phyloP scores from a whole-genome alignment of 192 early-diverging fungal genomes.

The Coemansia sp. region DNA sequence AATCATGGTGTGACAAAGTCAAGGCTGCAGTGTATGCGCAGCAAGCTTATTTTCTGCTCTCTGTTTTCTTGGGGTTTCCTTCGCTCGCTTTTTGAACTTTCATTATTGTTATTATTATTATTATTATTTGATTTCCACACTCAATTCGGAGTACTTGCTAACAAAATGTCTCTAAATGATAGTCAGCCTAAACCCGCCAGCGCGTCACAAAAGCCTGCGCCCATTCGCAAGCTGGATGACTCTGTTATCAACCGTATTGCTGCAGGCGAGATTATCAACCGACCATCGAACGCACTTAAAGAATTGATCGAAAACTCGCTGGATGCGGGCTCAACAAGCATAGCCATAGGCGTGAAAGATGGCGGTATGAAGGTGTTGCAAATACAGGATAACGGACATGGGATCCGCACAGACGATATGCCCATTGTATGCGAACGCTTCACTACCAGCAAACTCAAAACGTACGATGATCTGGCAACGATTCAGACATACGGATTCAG shows the following conservation, averaged over 20 bases:
- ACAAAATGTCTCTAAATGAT: neutral
- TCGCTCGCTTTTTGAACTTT: neutral
- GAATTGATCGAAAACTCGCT: slow-evolving; percentile 96
- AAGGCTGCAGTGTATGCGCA: no score
- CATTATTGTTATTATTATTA: slow-evolving; percentile 6
- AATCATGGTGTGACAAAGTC: no score
- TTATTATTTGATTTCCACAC: neutral
- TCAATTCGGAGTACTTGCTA: neutral
- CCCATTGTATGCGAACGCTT: slow-evolving; percentile 91
- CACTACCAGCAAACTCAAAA: slow-evolving; percentile 89
- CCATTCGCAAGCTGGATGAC: slow-evolving; percentile 82
- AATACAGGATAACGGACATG: slow-evolving; percentile 94
- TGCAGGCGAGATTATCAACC: slow-evolving; percentile 97
- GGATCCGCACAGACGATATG: slow-evolving; percentile 91
- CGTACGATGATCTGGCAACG: slow-evolving; percentile 80
- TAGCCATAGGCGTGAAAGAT: slow-evolving; percentile 83
- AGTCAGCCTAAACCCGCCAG: neutral
- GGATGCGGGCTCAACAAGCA: slow-evolving; percentile 88
- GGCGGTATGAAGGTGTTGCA: slow-evolving; percentile 93
- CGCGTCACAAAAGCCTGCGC: slow-evolving; percentile 23
- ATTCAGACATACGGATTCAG: slow-evolving; percentile 96
- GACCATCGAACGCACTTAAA: slow-evolving; percentile 95
- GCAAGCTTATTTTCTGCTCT: neutral
- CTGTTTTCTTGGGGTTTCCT: neutral
- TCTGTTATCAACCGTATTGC: slow-evolving; percentile 94